Conservation (phyloP, 306 rosid species). For the Cajanus cajan region DNA sequence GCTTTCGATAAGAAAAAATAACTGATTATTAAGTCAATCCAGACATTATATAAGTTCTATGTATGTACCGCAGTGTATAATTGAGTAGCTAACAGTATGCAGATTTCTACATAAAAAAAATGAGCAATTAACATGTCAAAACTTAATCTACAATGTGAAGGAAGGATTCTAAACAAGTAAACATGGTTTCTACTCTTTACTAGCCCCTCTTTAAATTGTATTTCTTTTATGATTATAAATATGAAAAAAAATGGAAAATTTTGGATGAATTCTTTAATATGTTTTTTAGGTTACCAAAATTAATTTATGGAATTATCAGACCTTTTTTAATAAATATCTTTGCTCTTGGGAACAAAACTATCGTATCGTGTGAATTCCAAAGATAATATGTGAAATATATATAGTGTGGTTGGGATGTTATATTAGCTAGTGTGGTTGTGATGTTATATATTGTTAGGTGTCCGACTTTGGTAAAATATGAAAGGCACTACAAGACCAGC, state of each 20-base stretch:
- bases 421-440: slow-evolving; percentile 18
- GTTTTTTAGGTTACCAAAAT: background rate
- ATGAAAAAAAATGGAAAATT: background rate
- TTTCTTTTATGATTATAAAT: background rate
- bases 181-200: background rate
- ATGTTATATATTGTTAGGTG: slow-evolving; percentile 20
- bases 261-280: background rate
- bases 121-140: background rate
- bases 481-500: background rate
- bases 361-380: background rate
- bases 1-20: no score
- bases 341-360: background rate
- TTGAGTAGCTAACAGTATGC: background rate
- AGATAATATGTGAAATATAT: background rate
- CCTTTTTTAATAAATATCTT: background rate
- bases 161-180: background rate
- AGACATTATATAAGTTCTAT: background rate
- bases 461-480: background rate
- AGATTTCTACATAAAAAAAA: background rate
- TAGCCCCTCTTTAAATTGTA: background rate
- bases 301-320: background rate
- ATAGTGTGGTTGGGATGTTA: slow-evolving; percentile 12
- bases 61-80: background rate
- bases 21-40: no score
- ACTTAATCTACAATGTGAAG: background rate